Evolutionary conservation across 2,329 filamentous ascomycete species (phyloP), one percentile per base, ranked within the genome.

Genomic region (Podosphaera aphanis): DNA sequence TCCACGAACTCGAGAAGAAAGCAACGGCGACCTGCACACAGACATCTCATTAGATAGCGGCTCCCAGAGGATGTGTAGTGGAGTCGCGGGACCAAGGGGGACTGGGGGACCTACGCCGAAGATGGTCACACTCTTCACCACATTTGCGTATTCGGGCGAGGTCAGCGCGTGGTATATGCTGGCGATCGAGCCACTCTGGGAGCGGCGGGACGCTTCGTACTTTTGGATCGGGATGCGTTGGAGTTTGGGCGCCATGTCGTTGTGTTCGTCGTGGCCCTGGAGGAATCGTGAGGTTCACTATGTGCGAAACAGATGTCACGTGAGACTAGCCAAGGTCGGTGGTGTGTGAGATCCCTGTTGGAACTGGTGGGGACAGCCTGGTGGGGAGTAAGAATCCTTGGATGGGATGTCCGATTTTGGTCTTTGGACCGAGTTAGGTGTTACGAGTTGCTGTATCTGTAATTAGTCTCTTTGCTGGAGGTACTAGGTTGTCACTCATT

Each of bases 1-100:
- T 71, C 66, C 74, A 77, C 46, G 73, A 71, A 64, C 75, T 80
- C 48, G 74, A 68, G 53, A 82, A 67, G 61, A 82, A 75, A 33
- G 74, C 69, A 46, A 81, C 69, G 38, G 74, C 75, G 53, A 65
- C 71, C 75, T 80, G 48, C 48, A 27, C 11, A 23, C n/a, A 23
- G 10, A 13, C 13, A 11, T 37, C 31, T 3, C 11, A 15, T 31
- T 29, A 31, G 41, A 3, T 29, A 13, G n/a, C n/a, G n/a, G n/a
- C n/a, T n/a, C n/a, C 19, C 25, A 23, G 16, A 21, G 31, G 20
- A 38, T 23, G 44, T 35, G 5, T 5, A 18, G 3, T 36, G 8
- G 35, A n/a, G 35, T n/a, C 35, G 15, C 35, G 20, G 5, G n/a
- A 25, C 33, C 11, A 29, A 43, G 18, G 15, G 31, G 21, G 43